Percentiles rank a stretch among this genome's conserved stretches.
These are phyloP conservation scores for Collybia sp. DNA, from an alignment of 768 basidiomycete species.

Conservation along the genomic window DNA sequence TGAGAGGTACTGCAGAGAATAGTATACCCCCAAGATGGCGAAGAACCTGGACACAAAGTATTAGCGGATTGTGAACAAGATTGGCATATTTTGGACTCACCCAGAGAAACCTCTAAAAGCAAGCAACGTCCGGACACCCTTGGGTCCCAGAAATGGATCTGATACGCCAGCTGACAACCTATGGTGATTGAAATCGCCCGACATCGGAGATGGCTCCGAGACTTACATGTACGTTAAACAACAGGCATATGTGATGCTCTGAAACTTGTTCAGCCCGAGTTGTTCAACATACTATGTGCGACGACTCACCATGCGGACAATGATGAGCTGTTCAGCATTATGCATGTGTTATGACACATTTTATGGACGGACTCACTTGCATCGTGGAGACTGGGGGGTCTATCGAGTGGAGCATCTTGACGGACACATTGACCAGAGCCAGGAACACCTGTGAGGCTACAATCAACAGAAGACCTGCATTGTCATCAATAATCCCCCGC, in stretches of 20 bases:
- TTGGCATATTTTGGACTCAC: slow-evolving; percentile 20
- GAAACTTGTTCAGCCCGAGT: background rate
- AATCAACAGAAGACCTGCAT: slow-evolving; percentile 39
- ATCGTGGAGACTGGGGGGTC: slow-evolving; percentile 17
- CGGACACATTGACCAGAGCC: slow-evolving; percentile 15
- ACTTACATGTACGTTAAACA: slow-evolving; percentile 48
- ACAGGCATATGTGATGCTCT: slow-evolving; percentile 26
- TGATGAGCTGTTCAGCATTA: slow-evolving; percentile 1
- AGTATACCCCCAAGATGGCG: slow-evolving; percentile 31
- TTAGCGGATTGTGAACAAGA: background rate
- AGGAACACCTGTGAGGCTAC: slow-evolving; percentile 14
- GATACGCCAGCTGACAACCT: slow-evolving; percentile 31
- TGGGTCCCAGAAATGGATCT: slow-evolving; percentile 66
- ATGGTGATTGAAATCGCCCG: slow-evolving; percentile 3
- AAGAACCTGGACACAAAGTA: slow-evolving; percentile 48
- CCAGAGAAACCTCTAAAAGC: slow-evolving; percentile 60
- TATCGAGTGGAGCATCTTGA: slow-evolving; percentile 16
- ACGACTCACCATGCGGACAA: slow-evolving; percentile 23
- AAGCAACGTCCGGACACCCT: slow-evolving; percentile 57
- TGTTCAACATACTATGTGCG: background rate
- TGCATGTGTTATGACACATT: background rate
- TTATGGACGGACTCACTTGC: slow-evolving; percentile 8
- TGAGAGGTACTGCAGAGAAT: slow-evolving; percentile 49
- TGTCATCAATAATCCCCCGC: slow-evolving; percentile 18
- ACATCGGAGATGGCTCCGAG: background rate